Percentiles rank a stretch among this genome's conserved stretches.
These are phyloP conservation scores for Ulota crispa DNA, from an alignment of 225 moss, liverwort and hornwort species.

Conservation along the genomic window DNA sequence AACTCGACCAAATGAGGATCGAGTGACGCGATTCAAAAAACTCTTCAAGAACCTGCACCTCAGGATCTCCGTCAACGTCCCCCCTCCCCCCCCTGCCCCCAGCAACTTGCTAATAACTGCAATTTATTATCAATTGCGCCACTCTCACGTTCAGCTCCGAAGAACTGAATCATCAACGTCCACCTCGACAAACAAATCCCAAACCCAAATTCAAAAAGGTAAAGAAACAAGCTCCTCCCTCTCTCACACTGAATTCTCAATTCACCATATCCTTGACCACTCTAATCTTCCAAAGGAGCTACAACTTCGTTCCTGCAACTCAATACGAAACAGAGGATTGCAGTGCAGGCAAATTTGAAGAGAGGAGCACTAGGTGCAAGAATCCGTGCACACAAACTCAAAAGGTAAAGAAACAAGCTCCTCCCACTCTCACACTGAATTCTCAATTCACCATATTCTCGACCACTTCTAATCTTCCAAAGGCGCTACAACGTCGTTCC, in stretches of 20 bases:
- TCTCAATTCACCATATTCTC: too few relatives aligned
- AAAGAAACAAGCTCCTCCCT: neutral
- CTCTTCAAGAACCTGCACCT: neutral
- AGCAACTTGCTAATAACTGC: neutral
- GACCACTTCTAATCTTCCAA: neutral
- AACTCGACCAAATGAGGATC: neutral
- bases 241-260: neutral
- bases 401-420: too few relatives aligned
- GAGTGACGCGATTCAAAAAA: neutral
- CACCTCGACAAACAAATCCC: neutral
- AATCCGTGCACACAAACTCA: neutral
- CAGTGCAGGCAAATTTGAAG: neutral
- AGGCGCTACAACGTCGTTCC: neutral
- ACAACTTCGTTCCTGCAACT: neutral
- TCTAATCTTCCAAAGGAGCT: too few relatives aligned
- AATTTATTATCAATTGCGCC: neutral
- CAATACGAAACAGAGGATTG: neutral
- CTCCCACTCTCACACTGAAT: too few relatives aligned
- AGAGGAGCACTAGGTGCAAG: neutral
- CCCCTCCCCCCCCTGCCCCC: too few relatives aligned
- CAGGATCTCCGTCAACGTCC: slow-evolving; percentile 28
- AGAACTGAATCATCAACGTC: neutral
- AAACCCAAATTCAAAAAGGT: neutral
- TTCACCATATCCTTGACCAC: neutral
- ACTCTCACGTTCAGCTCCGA: neutral